Conservation (phyloP, 2,329 filamentous ascomycete genomes). For the Hyphodiscus sp. region DNA sequence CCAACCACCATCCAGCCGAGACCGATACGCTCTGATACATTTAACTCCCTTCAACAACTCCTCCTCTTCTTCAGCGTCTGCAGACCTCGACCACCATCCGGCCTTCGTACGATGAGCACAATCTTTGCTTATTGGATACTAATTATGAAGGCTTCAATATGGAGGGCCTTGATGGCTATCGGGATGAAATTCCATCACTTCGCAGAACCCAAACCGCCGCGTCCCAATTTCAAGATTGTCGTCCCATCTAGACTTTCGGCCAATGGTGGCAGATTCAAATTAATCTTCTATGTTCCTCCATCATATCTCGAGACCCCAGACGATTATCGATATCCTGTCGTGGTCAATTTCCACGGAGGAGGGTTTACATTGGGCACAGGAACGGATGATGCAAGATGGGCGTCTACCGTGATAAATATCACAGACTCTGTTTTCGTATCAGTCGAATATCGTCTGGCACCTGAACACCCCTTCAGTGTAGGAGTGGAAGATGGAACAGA, state of each 20-base stretch:
- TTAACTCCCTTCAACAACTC: too few relatives aligned
- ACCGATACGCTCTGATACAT: too few relatives aligned
- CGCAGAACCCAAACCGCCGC: constrained; percentile 25
- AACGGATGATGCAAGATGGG: constrained; percentile 58
- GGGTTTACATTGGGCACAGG: constrained; percentile 59
- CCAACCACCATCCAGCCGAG: too few relatives aligned
- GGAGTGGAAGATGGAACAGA: constrained; percentile 61
- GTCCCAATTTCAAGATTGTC: constrained; percentile 28
- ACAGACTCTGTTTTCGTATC: constrained; percentile 53
- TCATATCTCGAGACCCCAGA: constrained; percentile 30
- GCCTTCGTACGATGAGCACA: neutral
- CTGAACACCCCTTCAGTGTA: constrained; percentile 56
- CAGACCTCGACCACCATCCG: neutral
- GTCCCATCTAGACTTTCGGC: constrained; percentile 27
- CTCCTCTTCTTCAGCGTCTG: neutral
- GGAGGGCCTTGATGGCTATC: constrained; percentile 29
- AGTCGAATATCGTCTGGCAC: constrained; percentile 63
- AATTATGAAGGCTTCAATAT: constrained; percentile 29
- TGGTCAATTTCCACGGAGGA: constrained; percentile 63
- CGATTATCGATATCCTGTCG: constrained; percentile 38
- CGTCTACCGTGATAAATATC: constrained; percentile 43
- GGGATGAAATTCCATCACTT: constrained; percentile 31
- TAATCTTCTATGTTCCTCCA: constrained; percentile 39
- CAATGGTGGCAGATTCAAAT: constrained; percentile 28
- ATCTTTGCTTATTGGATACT: constrained; percentile 4